Percentiles rank a stretch among this genome's conserved stretches.
These are phyloP conservation scores for Euphrasia arctica DNA, from an alignment of 305 asterid species.

Conservation along the genomic window DNA sequence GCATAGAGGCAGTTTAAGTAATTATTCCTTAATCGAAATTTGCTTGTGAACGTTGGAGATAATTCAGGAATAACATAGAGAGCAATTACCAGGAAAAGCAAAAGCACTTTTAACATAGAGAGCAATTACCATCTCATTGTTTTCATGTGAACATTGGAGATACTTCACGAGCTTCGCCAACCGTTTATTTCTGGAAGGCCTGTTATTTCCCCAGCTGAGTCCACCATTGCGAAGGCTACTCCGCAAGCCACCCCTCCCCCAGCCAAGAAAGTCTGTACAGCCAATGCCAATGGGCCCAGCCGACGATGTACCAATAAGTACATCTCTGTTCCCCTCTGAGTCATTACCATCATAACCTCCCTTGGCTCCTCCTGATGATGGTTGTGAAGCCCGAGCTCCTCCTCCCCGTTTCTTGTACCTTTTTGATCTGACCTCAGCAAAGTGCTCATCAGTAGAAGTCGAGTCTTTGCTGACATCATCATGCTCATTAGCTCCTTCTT, in stretches of 20 bases:
- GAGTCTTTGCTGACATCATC: slow-evolving; percentile 59
- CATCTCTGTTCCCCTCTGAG: slow-evolving; percentile 46
- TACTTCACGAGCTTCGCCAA: slow-evolving; percentile 50
- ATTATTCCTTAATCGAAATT: slow-evolving; percentile 13
- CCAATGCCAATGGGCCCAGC: background rate
- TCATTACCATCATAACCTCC: slow-evolving; percentile 52
- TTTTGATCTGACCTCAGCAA: slow-evolving; percentile 48
- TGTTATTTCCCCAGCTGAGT: slow-evolving; percentile 37
- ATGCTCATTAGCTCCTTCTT: slow-evolving; percentile 51
- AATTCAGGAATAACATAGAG: background rate
- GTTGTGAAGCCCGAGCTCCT: slow-evolving; percentile 40
- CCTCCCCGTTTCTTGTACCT: slow-evolving; percentile 51
- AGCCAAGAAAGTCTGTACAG: slow-evolving; percentile 34
- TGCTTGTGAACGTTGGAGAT: background rate
- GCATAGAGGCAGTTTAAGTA: background rate
- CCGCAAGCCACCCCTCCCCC: slow-evolving; percentile 39
- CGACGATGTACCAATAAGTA: slow-evolving; percentile 4
- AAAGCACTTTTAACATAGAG: background rate
- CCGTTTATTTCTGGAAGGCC: slow-evolving; percentile 41
- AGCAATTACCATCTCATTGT: slow-evolving; percentile 48
- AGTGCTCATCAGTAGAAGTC: slow-evolving; percentile 65
- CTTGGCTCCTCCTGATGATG: slow-evolving; percentile 45
- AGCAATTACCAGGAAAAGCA: background rate
- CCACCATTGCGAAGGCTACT: slow-evolving; percentile 57
- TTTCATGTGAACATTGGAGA: slow-evolving; percentile 48